phyloP scores from a whole-genome alignment of 371 early-diverging fungal species.

The Apophysomyces trapeziformis region DNA sequence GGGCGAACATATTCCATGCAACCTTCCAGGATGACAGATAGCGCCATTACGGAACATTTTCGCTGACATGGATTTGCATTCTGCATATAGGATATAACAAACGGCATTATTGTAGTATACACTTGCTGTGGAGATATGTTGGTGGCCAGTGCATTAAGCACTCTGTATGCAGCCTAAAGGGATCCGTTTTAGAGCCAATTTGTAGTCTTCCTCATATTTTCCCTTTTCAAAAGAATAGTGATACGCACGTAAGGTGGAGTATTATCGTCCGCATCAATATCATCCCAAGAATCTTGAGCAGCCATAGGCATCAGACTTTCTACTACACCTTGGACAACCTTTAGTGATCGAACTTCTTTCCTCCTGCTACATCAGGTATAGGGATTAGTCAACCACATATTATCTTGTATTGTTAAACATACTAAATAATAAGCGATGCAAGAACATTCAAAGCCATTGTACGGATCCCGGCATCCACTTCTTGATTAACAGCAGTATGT shows the following conservation, averaged over 20 bases:
- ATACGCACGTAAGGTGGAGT: slow-evolving; percentile 61
- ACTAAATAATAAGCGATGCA: slow-evolving; percentile 78
- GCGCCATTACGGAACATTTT: slow-evolving; percentile 84
- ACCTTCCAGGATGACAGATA: slow-evolving; percentile 83
- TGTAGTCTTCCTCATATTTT: neutral
- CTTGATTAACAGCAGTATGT: slow-evolving; percentile 62
- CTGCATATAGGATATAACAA: slow-evolving; percentile 76
- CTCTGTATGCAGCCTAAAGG: slow-evolving; percentile 60
- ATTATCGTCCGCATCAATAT: slow-evolving; percentile 83
- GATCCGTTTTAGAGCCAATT: neutral
- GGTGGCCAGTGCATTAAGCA: slow-evolving; percentile 75
- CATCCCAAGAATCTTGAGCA: slow-evolving; percentile 69
- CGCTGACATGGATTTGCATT: slow-evolving; percentile 70
- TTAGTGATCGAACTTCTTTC: slow-evolving; percentile 74
- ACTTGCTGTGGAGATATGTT: slow-evolving; percentile 85
- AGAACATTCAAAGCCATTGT: slow-evolving; percentile 80
- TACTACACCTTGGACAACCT: slow-evolving; percentile 76
- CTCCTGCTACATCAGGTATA: slow-evolving; percentile 55
- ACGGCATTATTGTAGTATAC: slow-evolving; percentile 75
- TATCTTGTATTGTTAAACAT: slow-evolving; percentile 32
- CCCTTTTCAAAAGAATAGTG: neutral
- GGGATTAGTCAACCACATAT: neutral
- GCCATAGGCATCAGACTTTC: slow-evolving; percentile 80
- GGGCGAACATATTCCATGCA: slow-evolving; percentile 82
- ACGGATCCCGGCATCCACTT: slow-evolving; percentile 70